Percentiles rank a stretch among this genome's conserved stretches.
These are phyloP conservation scores for Fusarium denticulatum DNA, from an alignment of 2,329 filamentous ascomycete species.

Conservation along the genomic window DNA sequence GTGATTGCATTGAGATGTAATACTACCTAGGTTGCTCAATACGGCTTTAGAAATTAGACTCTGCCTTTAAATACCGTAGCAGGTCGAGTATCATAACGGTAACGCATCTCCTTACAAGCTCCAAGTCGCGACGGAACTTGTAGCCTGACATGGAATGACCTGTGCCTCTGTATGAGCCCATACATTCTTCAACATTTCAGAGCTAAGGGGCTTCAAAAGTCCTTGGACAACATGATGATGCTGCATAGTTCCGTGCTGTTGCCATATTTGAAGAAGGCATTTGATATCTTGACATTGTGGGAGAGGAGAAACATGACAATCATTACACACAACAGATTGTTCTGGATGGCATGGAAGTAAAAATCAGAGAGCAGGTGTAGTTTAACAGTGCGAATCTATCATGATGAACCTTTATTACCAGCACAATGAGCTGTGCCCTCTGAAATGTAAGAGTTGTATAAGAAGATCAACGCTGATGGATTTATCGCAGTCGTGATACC, in stretches of 20 bases:
- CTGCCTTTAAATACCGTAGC: not conserved
- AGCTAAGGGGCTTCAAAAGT: not conserved
- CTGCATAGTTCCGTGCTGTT: not conserved
- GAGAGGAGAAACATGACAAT: not conserved
- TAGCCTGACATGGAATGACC: not conserved
- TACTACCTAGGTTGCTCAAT: not conserved
- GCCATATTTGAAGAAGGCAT: not conserved
- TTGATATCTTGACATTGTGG: not conserved
- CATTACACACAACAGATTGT: not conserved
- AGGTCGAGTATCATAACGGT: not conserved
- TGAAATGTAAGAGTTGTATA: not conserved
- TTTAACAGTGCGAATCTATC: too few species aligned
- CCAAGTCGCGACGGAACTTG: not conserved
- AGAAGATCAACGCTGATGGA: not conserved
- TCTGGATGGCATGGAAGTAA: not conserved
- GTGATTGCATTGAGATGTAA: not conserved
- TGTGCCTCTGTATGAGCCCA: not conserved
- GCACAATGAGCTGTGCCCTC: not conserved
- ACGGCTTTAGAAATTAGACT: not conserved
- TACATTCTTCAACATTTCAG: not conserved
- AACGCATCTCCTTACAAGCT: not conserved
- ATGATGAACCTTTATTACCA: too few species aligned
- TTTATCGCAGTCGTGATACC: not conserved
- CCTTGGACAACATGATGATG: not conserved
- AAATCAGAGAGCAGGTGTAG: not conserved